Conservation (phyloP, 2,329 filamentous ascomycete genomes). For the Fusarium algeriense region DNA sequence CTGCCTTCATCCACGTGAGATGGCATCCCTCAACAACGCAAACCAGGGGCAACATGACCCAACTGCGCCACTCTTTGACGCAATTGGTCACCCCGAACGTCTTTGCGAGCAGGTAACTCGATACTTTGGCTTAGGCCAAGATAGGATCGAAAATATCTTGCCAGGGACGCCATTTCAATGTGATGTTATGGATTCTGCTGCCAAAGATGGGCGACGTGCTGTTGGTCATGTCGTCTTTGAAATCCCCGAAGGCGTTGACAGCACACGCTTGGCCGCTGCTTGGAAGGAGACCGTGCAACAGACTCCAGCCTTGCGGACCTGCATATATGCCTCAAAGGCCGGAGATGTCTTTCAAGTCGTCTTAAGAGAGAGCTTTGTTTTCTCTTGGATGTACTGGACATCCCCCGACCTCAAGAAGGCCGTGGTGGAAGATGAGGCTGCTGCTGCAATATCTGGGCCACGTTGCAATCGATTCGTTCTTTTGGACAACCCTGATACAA, state of each 20-base stretch:
- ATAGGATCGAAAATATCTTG: conserved; percentile 6
- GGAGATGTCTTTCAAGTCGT: background rate
- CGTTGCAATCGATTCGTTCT: conserved; percentile 15
- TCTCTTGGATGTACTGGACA: conserved; percentile 6
- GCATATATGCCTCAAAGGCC: background rate
- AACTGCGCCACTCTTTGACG: background rate
- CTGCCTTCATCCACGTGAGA: background rate
- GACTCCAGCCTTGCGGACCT: conserved; percentile 9
- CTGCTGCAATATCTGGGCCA: background rate
- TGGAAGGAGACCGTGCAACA: conserved; percentile 8
- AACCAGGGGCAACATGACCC: background rate
- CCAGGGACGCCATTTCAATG: conserved; percentile 5
- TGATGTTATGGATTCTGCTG: conserved; percentile 3
- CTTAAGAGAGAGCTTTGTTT: conserved; percentile 10
- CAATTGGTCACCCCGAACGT: background rate
- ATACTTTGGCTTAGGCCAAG: background rate
- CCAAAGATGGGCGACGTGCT: background rate
- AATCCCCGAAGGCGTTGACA: background rate
- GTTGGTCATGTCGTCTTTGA: conserved; percentile 2
- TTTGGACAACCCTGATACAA: background rate
- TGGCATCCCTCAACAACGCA: background rate
- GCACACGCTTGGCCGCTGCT: background rate
- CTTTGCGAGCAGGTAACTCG: background rate
- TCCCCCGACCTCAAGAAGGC: background rate
- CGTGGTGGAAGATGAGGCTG: conserved; percentile 6